These are phyloP conservation scores for Talaromyces sp. DNA, from an alignment of 2,329 filamentous ascomycete genomes.

Conservation along the genomic window DNA sequence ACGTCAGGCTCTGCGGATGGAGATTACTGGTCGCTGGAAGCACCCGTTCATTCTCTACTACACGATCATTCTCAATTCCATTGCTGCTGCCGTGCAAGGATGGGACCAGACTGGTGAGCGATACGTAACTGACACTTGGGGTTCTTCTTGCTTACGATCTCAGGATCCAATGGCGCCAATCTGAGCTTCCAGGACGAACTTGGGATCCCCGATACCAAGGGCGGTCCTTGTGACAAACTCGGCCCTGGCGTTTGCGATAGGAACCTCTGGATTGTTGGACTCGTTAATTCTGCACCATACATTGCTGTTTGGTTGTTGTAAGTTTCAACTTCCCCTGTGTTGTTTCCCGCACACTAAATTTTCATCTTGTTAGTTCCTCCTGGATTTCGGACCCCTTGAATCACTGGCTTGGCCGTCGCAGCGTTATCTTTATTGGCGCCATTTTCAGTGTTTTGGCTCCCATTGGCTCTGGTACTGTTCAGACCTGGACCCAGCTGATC, in stretches of 20 bases:
- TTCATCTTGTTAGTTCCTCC: constrained; percentile 35
- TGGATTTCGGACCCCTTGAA: constrained; percentile 67
- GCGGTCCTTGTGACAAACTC: constrained; percentile 26
- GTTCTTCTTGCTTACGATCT: not conserved
- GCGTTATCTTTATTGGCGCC: constrained; percentile 60
- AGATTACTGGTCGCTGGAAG: constrained; percentile 47
- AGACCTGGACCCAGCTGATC: constrained; percentile 57
- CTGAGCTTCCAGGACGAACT: constrained; percentile 46
- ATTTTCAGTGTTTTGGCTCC: constrained; percentile 64
- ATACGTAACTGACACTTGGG: not conserved
- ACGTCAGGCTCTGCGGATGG: constrained; percentile 38
- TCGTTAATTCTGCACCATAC: constrained; percentile 54
- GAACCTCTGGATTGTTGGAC: constrained; percentile 59
- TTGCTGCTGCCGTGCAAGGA: constrained; percentile 50
- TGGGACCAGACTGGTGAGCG: constrained; percentile 48
- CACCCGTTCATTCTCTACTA: constrained; percentile 47
- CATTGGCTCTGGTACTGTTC: constrained; percentile 59
- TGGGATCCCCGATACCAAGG: constrained; percentile 39
- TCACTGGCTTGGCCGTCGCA: constrained; percentile 55
- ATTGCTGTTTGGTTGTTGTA: constrained; percentile 37
- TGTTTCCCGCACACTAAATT: not conserved
- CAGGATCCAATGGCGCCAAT: constrained; percentile 47
- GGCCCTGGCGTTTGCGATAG: constrained; percentile 13
- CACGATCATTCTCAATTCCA: constrained; percentile 49
- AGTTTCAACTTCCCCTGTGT: not conserved